Conservation (phyloP, 306 rosid genomes). For the Aeschynomene evenia region DNA sequence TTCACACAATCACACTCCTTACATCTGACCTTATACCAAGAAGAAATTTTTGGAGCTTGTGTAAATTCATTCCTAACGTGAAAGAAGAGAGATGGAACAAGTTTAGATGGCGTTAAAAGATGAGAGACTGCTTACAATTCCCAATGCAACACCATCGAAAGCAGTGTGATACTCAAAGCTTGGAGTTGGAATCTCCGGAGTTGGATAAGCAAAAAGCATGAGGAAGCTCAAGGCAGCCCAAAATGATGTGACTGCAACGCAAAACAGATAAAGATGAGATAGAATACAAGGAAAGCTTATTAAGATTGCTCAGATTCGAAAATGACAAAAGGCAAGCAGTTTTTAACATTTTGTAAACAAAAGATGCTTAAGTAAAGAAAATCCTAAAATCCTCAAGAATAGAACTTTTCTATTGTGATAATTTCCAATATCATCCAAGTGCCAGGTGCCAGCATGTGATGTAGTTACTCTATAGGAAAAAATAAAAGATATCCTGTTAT, state of each 20-base stretch:
- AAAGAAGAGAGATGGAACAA: constrained; percentile 21
- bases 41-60: constrained; percentile 1
- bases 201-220: constrained; percentile 96
- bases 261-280: constrained; percentile 25
- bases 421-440: not conserved
- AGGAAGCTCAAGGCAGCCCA: constrained; percentile 84
- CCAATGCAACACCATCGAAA: constrained; percentile 87
- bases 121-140: constrained; percentile 73
- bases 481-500: constrained; percentile 15
- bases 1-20: constrained; percentile 20
- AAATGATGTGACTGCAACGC: constrained; percentile 71
- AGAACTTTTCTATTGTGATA: not conserved
- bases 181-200: constrained; percentile 94
- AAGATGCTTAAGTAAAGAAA: not conserved
- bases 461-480: not conserved
- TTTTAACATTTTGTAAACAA: not conserved
- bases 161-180: constrained; percentile 95
- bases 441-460: not conserved
- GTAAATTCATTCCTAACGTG: not conserved
- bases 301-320: not conserved
- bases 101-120: constrained; percentile 20
- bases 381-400: constrained; percentile 16
- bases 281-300: constrained; percentile 8
- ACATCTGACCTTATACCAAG: constrained; percentile 7
- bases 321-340: not conserved